Percentiles rank a stretch among this genome's conserved stretches.
phyloP scores from a whole-genome alignment of 768 basidiomycete genomes.

The Lactarius psammicola region DNA sequence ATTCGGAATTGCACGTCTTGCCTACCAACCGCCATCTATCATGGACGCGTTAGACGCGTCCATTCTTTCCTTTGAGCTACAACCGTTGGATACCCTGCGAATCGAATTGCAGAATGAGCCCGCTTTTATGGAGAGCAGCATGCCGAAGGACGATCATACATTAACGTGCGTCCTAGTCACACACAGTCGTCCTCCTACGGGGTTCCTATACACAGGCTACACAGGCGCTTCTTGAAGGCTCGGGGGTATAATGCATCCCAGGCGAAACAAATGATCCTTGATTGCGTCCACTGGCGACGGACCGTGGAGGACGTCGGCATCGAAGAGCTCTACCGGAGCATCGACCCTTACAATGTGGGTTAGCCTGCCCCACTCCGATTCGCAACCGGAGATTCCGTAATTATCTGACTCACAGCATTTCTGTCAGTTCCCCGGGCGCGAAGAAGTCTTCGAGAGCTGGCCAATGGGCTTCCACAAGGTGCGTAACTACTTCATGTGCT shows the following conservation, averaged over 20 bases:
- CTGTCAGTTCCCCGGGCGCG: conserved; percentile 73
- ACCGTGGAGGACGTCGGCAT: conserved; percentile 63
- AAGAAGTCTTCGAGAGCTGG: conserved; percentile 71
- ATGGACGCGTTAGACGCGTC: conserved; percentile 22
- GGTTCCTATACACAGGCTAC: background rate
- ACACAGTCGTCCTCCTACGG: background rate
- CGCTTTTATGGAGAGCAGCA: conserved; percentile 7
- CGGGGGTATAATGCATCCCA: conserved; percentile 60
- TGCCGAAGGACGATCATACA: conserved; percentile 24
- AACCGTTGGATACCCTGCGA: conserved; percentile 19
- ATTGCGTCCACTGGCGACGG: conserved; percentile 67
- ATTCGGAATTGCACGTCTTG: conserved; percentile 2
- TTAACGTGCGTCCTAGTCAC: conserved; percentile 14
- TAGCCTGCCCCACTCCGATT: background rate
- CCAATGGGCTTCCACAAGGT: conserved; percentile 80
- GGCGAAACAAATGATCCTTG: conserved; percentile 61
- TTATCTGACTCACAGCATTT: background rate
- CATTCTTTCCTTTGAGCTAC: conserved; percentile 12
- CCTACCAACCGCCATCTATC: conserved; percentile 9
- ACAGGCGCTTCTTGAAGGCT: conserved; percentile 76
- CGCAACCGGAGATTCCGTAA: background rate
- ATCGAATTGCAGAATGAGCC: conserved; percentile 19
- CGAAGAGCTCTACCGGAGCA: conserved; percentile 57
- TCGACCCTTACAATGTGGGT: conserved; percentile 72
- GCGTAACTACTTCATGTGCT: conserved; percentile 24